Base-by-base conservation (phyloP, 768 basidiomycete species). In the Leucocoprinus leucothites region DNA sequence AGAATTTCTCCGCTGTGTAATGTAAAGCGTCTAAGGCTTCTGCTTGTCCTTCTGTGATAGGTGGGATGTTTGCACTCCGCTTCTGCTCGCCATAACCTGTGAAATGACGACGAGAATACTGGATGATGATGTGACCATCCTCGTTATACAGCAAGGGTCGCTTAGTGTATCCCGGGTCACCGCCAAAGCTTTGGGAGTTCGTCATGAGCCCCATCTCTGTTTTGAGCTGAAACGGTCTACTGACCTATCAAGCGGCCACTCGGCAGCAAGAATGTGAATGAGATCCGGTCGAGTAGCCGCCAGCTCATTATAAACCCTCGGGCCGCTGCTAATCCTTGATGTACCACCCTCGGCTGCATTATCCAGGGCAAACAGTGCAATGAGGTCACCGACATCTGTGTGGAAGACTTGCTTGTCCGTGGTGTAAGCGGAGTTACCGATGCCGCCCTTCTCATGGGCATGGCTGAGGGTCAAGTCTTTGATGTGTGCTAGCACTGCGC, bases 321-420 rank as follows among this genome's bases (percentile, higher is more conserved):
- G 71, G 22, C 68, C 66, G 63, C 76, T 77, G 59, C 73, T 74
- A 48, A 79, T 71, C 45, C 74, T 71, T 8, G 76, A 78, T 11
- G 69, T 71, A 1, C 78, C 78, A 11, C 78, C 78, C 47, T 74
- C 70, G 25, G 69, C 73, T 7, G 78, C 75, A 5, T 67, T 64
- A 53, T 76, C 69, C 31, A 78, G 65, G 1, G 75, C 72, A 52
- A 78, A 67, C 26, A 78, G 64, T 4, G 74, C 72, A 57, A 80
- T 76, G 44, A 78, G 64, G 58, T 79, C 77, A 19, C 74, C 70
- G 51, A 58, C 57, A 43, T 79, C 77, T 2, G 76, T 77, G 61
- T 79, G 77, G 67, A 80, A 80, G 0, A 79, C 77, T 60, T 80
- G 79, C 61, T 74, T 74, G 60, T 76, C 76, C 2, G 76, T 78